Base-by-base conservation (phyloP, 345 rosid species). In the Diplotaxis tenuifolia region DNA sequence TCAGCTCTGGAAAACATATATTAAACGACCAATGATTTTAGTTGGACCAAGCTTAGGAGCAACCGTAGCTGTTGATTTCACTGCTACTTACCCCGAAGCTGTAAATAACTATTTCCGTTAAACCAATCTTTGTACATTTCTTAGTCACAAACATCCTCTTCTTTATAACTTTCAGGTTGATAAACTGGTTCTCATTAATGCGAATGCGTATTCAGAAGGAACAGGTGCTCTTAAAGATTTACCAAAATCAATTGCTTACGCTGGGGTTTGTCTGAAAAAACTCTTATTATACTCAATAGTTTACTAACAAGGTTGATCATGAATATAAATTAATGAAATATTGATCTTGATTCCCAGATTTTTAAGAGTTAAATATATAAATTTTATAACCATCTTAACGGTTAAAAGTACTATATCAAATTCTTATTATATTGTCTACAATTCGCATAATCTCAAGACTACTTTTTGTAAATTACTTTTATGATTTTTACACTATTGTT, bases 41-140 rank as follows among this genome's bases (percentile, higher is more conserved):
- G 98, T 92, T 19, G 98, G 98, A 81, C 98, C 98, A 60, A 92
- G 98, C 83, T 94, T 89, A 31, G 96, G 98, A 42, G 91, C 96
- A 72, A 78, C 96, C 0, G 85, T 84, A 66, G 98, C 96, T 21
- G 83, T 92, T 40, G 96, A 92, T 73, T 89, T 92, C 80, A 80
- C 88, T 16, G 87, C 82, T 71, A 83, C 81, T 66, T 84, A 86
- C 82, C 88, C 96, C 0, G 94, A 89, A 78, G 91, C 92, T 54
- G 98, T 89, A 81, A 85, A 4, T 21, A 7, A 25, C 52, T 59
- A 18, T 64, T 38, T 20, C 20, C 12, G 4, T 29, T 21, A 50
- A 50, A 50, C 32, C 16, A 1, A 38, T n/a, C 8, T 29, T 4
- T 32, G 18, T n/a, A 42, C 4, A 3, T 27, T 4, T 22, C 16